These are phyloP conservation scores for Xerocomus brunneocitrinus DNA, from an alignment of 768 basidiomycete genomes.

Conservation along the genomic window DNA sequence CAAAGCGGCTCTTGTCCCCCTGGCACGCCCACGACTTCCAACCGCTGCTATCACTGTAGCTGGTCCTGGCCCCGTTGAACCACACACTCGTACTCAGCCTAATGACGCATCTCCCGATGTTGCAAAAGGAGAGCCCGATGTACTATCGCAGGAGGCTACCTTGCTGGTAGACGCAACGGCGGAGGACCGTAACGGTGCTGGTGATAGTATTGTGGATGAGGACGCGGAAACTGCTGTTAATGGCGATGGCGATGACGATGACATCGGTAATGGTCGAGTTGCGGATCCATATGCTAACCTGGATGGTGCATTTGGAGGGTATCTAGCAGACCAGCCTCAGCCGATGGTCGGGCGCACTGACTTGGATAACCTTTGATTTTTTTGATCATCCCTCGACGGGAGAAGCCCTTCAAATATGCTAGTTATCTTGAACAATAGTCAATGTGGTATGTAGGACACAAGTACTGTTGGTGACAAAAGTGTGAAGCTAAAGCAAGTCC, in stretches of 20 bases:
- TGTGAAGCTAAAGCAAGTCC: neutral
- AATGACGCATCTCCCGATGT: slow-evolving; percentile 21
- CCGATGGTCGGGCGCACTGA: slow-evolving; percentile 49
- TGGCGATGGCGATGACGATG: slow-evolving; percentile 41
- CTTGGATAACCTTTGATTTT: slow-evolving; percentile 51
- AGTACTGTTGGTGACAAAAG: neutral
- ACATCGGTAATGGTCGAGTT: slow-evolving; percentile 28
- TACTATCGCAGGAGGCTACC: slow-evolving; percentile 21
- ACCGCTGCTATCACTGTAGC: slow-evolving; percentile 42
- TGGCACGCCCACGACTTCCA: slow-evolving; percentile 50
- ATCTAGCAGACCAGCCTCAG: slow-evolving; percentile 67
- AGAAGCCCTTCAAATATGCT: neutral
- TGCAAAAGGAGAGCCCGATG: slow-evolving; percentile 32
- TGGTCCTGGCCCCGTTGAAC: slow-evolving; percentile 48
- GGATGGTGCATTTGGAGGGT: slow-evolving; percentile 70
- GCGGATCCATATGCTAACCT: slow-evolving; percentile 82
- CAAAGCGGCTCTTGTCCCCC: slow-evolving; percentile 61
- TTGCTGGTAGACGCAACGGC: slow-evolving; percentile 12
- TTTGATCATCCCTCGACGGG: slow-evolving; percentile 41
- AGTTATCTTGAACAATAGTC: neutral
- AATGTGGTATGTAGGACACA: slow-evolving; percentile 9
- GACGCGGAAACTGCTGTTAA: slow-evolving; percentile 24
- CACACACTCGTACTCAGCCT: slow-evolving; percentile 21
- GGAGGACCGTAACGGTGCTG: slow-evolving; percentile 2
- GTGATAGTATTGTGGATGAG: slow-evolving; percentile 22